These are phyloP conservation scores for Cladophialophora exuberans DNA, from an alignment of 2,329 filamentous ascomycete genomes.

Conservation along the genomic window DNA sequence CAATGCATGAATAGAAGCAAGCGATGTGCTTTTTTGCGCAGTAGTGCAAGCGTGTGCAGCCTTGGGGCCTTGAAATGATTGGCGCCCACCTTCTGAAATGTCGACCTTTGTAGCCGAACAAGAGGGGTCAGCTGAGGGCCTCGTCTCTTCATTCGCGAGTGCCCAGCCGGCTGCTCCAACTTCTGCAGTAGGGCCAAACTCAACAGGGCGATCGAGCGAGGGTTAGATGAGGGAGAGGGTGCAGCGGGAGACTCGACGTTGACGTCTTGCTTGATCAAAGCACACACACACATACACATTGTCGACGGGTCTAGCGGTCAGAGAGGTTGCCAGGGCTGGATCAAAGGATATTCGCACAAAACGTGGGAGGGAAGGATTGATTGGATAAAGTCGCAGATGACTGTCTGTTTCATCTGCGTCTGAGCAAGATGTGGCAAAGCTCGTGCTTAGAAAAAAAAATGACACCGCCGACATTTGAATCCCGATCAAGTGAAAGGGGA, in stretches of 20 bases:
- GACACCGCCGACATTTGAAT: no score
- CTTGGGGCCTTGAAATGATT: constrained; percentile 17
- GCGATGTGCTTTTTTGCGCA: constrained; percentile 10
- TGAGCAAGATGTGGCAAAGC: constrained; percentile 4
- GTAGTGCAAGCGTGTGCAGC: constrained; percentile 14
- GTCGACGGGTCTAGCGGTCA: constrained; percentile 3
- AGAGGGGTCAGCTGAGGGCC: constrained; percentile 25
- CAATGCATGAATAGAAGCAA: constrained; percentile 1
- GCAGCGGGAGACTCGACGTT: constrained; percentile 3
- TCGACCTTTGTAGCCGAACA: constrained; percentile 6
- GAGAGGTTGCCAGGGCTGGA: neutral
- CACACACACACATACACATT: neutral
- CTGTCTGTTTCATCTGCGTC: constrained; percentile 23
- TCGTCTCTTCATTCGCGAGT: constrained; percentile 7
- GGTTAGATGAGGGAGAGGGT: neutral
- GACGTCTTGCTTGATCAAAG: neutral
- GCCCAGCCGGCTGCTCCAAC: neutral
- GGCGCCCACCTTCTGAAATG: constrained; percentile 30
- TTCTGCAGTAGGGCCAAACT: neutral
- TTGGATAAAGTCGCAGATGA: constrained; percentile 8
- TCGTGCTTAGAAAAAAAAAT: neutral
- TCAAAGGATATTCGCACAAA: neutral
- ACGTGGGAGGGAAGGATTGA: neutral
- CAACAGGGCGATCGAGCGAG: constrained; percentile 1
- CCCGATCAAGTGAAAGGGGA: no score